A percentile compares a stretch with the other conserved stretches of the same genome.
Conservation (phyloP, 1,139 yeast genomes). For the Geotrichum armillariae region DNA sequence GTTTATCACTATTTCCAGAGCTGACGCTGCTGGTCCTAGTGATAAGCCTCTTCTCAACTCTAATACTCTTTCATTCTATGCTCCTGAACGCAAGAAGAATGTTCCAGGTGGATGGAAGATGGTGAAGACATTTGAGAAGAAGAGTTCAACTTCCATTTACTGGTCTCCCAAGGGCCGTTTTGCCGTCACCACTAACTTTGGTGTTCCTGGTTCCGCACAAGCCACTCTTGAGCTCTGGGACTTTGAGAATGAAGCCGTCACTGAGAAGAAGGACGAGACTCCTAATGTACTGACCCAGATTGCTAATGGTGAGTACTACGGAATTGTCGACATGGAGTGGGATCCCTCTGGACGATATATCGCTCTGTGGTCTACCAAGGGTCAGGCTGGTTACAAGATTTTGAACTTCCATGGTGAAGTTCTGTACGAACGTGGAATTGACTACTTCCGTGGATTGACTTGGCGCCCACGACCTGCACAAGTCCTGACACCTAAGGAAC, state of each 20-base stretch:
- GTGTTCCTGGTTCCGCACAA: conserved; percentile 54
- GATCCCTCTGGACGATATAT: conserved; percentile 94
- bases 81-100: conserved; percentile 61
- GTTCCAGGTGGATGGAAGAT: conserved; percentile 56
- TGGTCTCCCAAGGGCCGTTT: conserved; percentile 97
- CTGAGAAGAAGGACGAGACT: conserved; percentile 44
- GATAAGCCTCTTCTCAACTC: conserved; percentile 54
- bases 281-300: conserved; percentile 63
- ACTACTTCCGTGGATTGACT: conserved; percentile 81
- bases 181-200: conserved; percentile 72
- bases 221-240: conserved; percentile 76
- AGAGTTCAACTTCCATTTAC: conserved; percentile 68
- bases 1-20: conserved; percentile 69
- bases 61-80: conserved; percentile 77
- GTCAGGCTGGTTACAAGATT: conserved; percentile 88
- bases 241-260: conserved; percentile 54
- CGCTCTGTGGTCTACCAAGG: conserved; percentile 76
- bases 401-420: conserved; percentile 81
- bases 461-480: conserved; percentile 98
- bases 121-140: conserved; percentile 58
- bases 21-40: conserved; percentile 45
- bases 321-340: conserved; percentile 88
- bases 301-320: conserved; percentile 64
- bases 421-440: conserved; percentile 72
- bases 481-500: conserved; percentile 70